Conservation (phyloP, 768 basidiomycete species). For the Tremella fuciformis region DNA sequence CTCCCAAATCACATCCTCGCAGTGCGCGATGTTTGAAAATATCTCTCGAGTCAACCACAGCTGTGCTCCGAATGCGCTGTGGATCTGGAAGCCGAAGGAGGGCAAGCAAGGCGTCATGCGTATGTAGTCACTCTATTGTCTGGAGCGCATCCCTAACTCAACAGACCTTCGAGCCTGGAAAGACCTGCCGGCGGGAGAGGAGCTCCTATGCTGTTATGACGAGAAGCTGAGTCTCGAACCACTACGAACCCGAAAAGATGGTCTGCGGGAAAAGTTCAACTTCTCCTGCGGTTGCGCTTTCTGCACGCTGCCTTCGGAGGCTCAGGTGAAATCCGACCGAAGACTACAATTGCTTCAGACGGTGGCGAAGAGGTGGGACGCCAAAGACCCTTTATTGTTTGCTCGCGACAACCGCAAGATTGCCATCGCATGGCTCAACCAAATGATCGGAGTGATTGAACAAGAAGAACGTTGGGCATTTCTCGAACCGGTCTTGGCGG, state of each 20-base stretch:
- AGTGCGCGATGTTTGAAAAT: neutral
- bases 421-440: no score
- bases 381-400: no score
- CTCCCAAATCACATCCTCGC: neutral
- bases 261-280: neutral
- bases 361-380: no score
- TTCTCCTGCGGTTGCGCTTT: neutral
- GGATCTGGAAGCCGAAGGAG: conserved; percentile 5
- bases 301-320: neutral
- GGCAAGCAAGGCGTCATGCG: neutral
- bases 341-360: no score
- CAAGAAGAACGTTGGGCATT: no score
- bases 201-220: neutral
- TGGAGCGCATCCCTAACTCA: neutral
- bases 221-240: neutral
- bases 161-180: conserved; percentile 2
- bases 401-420: no score
- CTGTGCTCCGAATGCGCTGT: conserved; percentile 4
- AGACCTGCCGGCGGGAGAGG: neutral
- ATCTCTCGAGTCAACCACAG: conserved; percentile 7
- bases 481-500: no score
- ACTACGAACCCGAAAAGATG: neutral
- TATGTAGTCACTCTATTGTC: neutral
- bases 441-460: no score
- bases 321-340: no score